A percentile compares a stretch with the other conserved stretches of the same genome.
Conservation (phyloP, 129 eudicot species). For the Gnaphalium uliginosum region DNA sequence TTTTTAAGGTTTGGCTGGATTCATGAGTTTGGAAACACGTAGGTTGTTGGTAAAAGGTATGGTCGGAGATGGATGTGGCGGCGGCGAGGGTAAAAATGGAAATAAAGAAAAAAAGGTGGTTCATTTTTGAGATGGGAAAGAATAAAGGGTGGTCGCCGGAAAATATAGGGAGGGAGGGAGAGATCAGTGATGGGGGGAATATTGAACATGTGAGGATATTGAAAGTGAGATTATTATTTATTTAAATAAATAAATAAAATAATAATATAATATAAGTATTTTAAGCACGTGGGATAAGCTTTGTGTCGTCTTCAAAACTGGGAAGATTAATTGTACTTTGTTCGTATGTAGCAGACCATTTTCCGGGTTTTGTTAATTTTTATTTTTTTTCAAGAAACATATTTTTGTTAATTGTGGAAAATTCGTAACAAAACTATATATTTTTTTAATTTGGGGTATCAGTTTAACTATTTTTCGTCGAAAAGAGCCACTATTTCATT, state of each 20-base stretch:
- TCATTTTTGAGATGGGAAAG: slow-evolving; percentile 20
- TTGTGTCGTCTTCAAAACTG: slow-evolving; percentile 12
- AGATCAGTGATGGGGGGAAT: slow-evolving; percentile 10
- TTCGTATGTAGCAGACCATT: slow-evolving; percentile 9
- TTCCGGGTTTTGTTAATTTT: neutral
- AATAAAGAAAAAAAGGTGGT: slow-evolving; percentile 17
- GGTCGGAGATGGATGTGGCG: slow-evolving; percentile 5
- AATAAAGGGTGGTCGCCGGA: neutral
- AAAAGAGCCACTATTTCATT: too few species aligned
- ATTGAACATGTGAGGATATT: slow-evolving; percentile 34
- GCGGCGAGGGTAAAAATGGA: slow-evolving; percentile 10
- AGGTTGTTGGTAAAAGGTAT: slow-evolving; percentile 13
- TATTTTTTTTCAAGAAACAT: too few species aligned
- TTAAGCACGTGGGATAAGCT: slow-evolving; percentile 31
- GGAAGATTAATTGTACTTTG: slow-evolving; percentile 20
- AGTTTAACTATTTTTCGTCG: too few species aligned
- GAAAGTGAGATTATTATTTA: neutral
- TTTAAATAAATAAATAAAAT: neutral
- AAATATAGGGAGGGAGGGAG: slow-evolving; percentile 2
- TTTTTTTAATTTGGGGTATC: too few species aligned
- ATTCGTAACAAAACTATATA: too few species aligned
- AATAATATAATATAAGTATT: neutral
- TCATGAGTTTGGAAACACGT: neutral
- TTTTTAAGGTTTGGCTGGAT: slow-evolving; percentile 10
- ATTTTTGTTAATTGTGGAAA: too few species aligned